phyloP scores from a whole-genome alignment of 257 asterid species.

The Solanum lycopersicoides region DNA sequence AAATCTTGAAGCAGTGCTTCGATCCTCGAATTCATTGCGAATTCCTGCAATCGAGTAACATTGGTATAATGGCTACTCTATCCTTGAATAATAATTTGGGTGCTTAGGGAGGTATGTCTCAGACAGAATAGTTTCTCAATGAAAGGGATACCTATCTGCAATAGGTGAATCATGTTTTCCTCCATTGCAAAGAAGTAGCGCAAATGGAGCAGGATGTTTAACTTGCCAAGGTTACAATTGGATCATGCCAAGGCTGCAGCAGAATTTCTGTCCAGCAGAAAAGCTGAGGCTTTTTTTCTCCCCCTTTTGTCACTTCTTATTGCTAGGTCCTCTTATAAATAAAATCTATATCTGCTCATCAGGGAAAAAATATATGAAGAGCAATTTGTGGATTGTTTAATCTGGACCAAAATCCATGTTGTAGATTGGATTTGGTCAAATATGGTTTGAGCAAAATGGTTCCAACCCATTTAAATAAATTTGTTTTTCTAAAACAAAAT shows the following conservation, averaged over 20 bases:
- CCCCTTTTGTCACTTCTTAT: neutral
- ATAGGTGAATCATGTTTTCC: neutral
- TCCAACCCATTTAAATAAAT: no score
- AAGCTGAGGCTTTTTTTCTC: neutral
- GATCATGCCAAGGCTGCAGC: neutral
- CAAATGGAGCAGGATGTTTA: neutral
- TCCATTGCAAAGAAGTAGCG: neutral
- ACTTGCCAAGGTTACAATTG: neutral
- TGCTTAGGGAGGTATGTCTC: no score
- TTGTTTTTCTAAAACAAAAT: no score
- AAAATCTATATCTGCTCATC: neutral
- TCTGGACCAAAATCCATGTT: neutral
- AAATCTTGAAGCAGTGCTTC: no score
- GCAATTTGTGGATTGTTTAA: no score
- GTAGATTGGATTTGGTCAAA: neutral
- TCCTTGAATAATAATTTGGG: neutral
- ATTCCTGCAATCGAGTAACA: neutral
- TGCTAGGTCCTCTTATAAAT: neutral
- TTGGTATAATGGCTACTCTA: neutral
- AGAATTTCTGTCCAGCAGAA: neutral
- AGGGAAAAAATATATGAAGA: neutral
- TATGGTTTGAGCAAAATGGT: no score
- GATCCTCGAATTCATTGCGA: neutral
- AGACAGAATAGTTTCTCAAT: neutral
- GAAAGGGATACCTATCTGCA: neutral